phyloP scores from a whole-genome alignment of 805 yeast species.

The Sugiyamaella valdiviana region DNA sequence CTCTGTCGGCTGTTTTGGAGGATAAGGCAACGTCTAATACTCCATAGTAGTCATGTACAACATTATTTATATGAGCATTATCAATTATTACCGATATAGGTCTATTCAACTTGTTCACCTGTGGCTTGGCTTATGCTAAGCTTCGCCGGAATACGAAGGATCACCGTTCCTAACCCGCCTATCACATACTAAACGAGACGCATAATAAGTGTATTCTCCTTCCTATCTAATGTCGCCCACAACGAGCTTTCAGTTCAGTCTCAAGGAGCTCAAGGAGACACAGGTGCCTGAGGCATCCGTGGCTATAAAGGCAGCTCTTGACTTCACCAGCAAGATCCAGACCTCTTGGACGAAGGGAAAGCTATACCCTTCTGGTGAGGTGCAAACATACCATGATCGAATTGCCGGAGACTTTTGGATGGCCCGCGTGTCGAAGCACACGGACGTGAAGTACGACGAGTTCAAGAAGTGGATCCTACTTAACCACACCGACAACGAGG shows the following conservation, averaged over 20 bases:
- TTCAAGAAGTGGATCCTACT: slow-evolving; percentile 28
- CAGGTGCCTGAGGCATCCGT: slow-evolving; percentile 21
- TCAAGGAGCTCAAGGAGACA: slow-evolving; percentile 17
- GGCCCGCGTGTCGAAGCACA: slow-evolving; percentile 32
- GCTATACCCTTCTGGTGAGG: slow-evolving; percentile 11
- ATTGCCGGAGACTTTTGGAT: slow-evolving; percentile 32
- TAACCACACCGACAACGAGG: slow-evolving; percentile 36
- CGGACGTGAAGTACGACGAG: slow-evolving; percentile 26
- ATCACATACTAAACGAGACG: too few species aligned
- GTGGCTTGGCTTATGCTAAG: too few species aligned
- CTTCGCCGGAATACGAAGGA: too few species aligned
- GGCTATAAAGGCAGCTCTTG: slow-evolving; percentile 19
- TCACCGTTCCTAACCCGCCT: too few species aligned
- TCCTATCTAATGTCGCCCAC: not conserved
- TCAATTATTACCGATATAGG: too few species aligned
- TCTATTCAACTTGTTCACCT: too few species aligned
- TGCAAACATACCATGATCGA: slow-evolving; percentile 23
- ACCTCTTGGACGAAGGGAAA: slow-evolving; percentile 23
- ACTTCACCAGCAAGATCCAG: slow-evolving; percentile 16
- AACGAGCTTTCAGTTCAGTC: slow-evolving; percentile 15
- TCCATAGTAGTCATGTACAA: not conserved
- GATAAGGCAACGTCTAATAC: too few species aligned
- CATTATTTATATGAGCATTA: not conserved
- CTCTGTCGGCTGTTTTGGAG: too few species aligned
- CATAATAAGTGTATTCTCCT: not conserved